phyloP scores from a whole-genome alignment of 2,329 filamentous ascomycete species.

The Hymenoscyphus salicellus region DNA sequence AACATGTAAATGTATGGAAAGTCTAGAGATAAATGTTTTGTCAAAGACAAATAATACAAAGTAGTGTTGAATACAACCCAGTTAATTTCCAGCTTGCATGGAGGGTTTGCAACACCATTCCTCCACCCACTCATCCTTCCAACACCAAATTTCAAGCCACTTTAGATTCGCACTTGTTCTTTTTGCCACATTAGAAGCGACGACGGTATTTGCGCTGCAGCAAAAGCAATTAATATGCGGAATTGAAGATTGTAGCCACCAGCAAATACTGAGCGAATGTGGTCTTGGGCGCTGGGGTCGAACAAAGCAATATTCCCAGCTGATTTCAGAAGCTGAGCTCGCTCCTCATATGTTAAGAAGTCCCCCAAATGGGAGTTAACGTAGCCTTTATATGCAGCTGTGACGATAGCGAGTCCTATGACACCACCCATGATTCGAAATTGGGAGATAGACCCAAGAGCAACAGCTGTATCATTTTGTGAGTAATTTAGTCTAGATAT shows the following conservation, averaged over 20 bases:
- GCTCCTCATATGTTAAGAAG: background rate
- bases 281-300: background rate
- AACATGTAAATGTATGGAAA: background rate
- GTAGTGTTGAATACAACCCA: background rate
- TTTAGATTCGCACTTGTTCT: background rate
- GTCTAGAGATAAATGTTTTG: background rate
- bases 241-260: constrained; percentile 5
- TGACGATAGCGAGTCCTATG: constrained; percentile 5
- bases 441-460: background rate
- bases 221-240: background rate
- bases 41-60: background rate
- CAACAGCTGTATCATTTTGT: background rate
- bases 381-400: constrained; percentile 6
- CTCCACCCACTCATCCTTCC: background rate
- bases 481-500: background rate
- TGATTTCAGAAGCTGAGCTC: background rate
- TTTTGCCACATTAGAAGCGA: background rate
- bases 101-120: background rate
- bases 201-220: background rate
- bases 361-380: background rate
- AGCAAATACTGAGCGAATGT: background rate
- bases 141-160: background rate
- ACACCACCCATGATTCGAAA: constrained; percentile 4
- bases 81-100: background rate
- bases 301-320: background rate